These are phyloP conservation scores for Zelopaecilomyces penicillatus DNA, from an alignment of 2,329 filamentous ascomycete species.

Conservation along the genomic window DNA sequence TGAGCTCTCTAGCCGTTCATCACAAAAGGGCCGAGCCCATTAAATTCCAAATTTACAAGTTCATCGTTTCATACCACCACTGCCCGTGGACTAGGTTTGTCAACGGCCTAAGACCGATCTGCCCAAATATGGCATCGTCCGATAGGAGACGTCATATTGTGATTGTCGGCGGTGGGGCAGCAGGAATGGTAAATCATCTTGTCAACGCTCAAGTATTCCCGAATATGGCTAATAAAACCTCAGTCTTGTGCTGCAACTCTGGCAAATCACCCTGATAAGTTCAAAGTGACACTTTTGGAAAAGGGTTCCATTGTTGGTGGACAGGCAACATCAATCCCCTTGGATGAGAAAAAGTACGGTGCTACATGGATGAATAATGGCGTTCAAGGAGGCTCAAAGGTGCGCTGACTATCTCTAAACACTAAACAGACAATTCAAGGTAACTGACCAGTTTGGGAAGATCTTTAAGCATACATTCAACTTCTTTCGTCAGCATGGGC, in stretches of 20 bases:
- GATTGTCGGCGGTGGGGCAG: conserved; percentile 54
- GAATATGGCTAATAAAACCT: too few relatives aligned
- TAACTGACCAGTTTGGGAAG: conserved; percentile 22
- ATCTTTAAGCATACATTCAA: conserved; percentile 62
- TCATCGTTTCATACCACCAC: too few relatives aligned
- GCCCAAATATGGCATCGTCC: too few relatives aligned
- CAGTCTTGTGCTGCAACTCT: conserved; percentile 61
- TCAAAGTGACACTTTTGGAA: conserved; percentile 57
- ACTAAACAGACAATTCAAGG: not conserved
- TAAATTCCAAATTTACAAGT: too few relatives aligned
- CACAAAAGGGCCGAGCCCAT: too few relatives aligned
- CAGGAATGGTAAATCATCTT: conserved; percentile 42
- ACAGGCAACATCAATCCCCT: conserved; percentile 50
- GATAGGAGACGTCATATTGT: conserved; percentile 39
- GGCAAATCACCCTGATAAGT: conserved; percentile 55
- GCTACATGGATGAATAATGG: conserved; percentile 55
- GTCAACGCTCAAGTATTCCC: not conserved
- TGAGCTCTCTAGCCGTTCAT: too few relatives aligned
- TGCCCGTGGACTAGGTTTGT: too few relatives aligned
- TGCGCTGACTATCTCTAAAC: conserved; percentile 9
- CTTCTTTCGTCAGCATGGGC: conserved; percentile 51
- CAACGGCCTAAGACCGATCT: too few relatives aligned
- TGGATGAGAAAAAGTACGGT: conserved; percentile 48
- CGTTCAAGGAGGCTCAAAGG: conserved; percentile 49
- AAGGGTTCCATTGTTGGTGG: conserved; percentile 49